Conservation (phyloP, 441 rosid genomes). For the Adansonia gregorii region DNA sequence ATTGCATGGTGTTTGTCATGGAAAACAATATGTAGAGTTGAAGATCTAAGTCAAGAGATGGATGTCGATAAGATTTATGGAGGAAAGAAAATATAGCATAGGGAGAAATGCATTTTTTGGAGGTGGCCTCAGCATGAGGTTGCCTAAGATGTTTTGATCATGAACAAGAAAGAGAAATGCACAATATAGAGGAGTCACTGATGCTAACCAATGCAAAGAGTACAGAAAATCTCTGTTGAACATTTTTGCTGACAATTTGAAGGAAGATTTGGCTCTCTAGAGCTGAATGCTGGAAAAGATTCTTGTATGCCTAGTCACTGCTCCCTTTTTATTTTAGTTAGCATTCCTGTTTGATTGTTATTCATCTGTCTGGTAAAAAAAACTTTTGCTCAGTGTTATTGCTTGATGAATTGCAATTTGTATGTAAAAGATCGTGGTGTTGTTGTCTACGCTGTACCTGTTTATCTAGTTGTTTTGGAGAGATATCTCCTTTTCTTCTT, state of each 20-base stretch:
- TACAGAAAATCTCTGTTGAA: neutral
- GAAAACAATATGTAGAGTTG: neutral
- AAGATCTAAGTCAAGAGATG: neutral
- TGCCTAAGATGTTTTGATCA: neutral
- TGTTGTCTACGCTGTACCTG: neutral
- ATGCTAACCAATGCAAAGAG: neutral
- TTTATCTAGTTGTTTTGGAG: neutral
- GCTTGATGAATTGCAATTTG: neutral
- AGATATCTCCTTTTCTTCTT: slow-evolving; percentile 3
- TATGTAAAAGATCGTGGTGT: neutral
- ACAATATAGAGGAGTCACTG: neutral
- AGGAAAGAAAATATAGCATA: neutral
- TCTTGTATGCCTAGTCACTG: neutral
- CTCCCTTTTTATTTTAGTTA: neutral
- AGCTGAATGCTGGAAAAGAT: neutral
- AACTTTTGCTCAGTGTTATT: neutral
- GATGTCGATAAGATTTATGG: neutral
- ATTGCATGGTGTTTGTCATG: slow-evolving; percentile 16
- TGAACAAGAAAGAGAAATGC: neutral
- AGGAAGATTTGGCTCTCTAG: neutral
- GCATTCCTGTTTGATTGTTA: neutral
- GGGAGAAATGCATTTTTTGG: neutral
- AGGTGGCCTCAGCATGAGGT: neutral
- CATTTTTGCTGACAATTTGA: slow-evolving; percentile 1
- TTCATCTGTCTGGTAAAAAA: neutral